Evolutionary conservation across 176 grass and related monocot genomes (phyloP), one percentile per base, ranked within the genome.

Genomic region (Luzula sylvatica): DNA sequence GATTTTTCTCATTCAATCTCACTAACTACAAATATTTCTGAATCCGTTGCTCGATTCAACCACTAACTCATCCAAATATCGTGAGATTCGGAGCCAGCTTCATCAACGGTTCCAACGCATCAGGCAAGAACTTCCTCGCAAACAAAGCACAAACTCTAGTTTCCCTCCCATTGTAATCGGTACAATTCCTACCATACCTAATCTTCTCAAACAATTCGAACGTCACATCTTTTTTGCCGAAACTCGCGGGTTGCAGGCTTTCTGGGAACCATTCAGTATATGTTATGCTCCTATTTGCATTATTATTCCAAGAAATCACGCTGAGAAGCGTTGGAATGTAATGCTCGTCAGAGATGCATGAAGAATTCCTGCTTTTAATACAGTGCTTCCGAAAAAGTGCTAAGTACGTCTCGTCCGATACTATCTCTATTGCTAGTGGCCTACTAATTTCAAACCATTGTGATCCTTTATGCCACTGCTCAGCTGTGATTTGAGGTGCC

Each of bases 91-190:
- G 78, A 30, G 78, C 82, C 2, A 83, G 21, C 2, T 54, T 26
- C 35, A 95, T 53, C 79, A 95, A 25, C 46, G 53, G 53, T 5
- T 26, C 20, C 11, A 83, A 65, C 5, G 83, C 3, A 44, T 78
- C 66, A 0, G 83, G 72, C 43, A 70, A 22, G 76, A 95, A 95
- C 61, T 94, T 94, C 50, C 88, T 73, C 7, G 78, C 78, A 16
- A 87, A 94, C 82, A 87, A 42, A 67, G 52, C 71, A 47, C 78
- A 87, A 11, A 76, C 12, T 5, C 68, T 73, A 2, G 19, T 61
- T 3, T 4, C 20, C 7, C 0, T 52, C 7, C 78, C 87, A 19
- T 79, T 73, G 53, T 94, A 86, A n/a, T n/a, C 30, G 32, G 28
- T 70, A 75, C 78, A 94, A 13, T 65, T 69, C 15, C 3, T 67